phyloP scores from a whole-genome alignment of 1,284 basidiomycete genomes.

The Hemileia vastatrix region DNA sequence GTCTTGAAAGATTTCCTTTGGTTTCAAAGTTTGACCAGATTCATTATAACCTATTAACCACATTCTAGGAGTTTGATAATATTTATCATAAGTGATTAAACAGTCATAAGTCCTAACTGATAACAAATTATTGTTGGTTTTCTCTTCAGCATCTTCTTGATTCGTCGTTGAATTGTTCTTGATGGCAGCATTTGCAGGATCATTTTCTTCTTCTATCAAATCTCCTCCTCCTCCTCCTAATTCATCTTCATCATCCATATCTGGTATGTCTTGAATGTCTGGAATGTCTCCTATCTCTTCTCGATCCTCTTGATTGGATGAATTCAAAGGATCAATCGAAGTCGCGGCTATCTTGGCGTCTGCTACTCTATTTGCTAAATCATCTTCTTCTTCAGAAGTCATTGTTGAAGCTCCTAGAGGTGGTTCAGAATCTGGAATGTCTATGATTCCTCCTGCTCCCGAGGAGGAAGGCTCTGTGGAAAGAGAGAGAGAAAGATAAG shows the following conservation, averaged over 20 bases:
- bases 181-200: slow-evolving; percentile 57
- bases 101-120: slow-evolving; percentile 98
- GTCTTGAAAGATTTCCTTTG: slow-evolving; percentile 90
- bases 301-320: slow-evolving; percentile 53
- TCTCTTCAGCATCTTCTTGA: too few species aligned
- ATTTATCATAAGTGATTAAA: slow-evolving; percentile 99
- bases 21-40: slow-evolving; percentile 75
- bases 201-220: slow-evolving; percentile 65
- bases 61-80: slow-evolving; percentile 47
- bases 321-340: too few species aligned
- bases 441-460: slow-evolving; percentile 29
- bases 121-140: slow-evolving; percentile 72
- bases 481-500: neutral
- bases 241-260: too few species aligned
- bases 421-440: slow-evolving; percentile 38
- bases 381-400: slow-evolving; percentile 34
- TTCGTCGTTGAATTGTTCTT: too few species aligned
- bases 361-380: slow-evolving; percentile 32
- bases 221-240: slow-evolving; percentile 51
- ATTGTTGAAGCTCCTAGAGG: slow-evolving; percentile 29
- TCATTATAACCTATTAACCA: slow-evolving; percentile 74
- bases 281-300: slow-evolving; percentile 82
- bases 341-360: slow-evolving; percentile 24
- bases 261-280: slow-evolving; percentile 89
- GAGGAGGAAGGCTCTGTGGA: neutral